Evolutionary conservation across 345 rosid genomes (phyloP), one percentile per base, ranked within the genome.

Genomic region (Trapa incisa): DNA sequence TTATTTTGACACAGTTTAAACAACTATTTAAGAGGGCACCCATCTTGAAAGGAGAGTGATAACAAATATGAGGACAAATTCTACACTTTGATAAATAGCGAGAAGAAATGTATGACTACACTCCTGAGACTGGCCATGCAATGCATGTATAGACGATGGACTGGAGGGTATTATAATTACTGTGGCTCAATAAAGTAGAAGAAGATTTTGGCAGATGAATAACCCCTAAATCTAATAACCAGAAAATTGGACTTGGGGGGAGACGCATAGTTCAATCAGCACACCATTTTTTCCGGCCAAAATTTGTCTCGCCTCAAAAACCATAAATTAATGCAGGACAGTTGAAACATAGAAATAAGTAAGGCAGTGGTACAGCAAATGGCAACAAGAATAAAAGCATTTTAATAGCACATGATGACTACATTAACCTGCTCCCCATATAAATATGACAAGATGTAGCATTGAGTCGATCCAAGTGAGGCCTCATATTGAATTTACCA

Each of bases 381-480:
- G 50, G 50, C 52, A 7, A 53, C 52, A 42, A 50, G 56, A 50
- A 50, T 50, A 10, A 50, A 47, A 65, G 47, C 32, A 16, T 39
- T 65, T 65, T 8, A 65, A 47, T 10, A 50, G 14, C 56, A 15
- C 14, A 16, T 50, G 56, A n/a, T 65, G 52, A 65, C 35, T 38
- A 16, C 43, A 36, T 11, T 11, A 32, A 65, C 42, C 52, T 42
- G 50, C 50, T 37, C 32, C 50, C 2, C 4, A 39, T 64, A 39
- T 16, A 36, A 41, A 41, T 65, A 42, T 42, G 15, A 50, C 57
- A 61, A 60, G 54, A 66, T 15, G 57, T 37, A 14, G 12, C 56
- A 16, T 61, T 61, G 71, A 69, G 33, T 37, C 1, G 41, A 66
- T 69, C 71, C 61, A 68, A 45, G 37, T 60, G 56, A 33, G 10